Evolutionary conservation across 805 yeast genomes (phyloP), one percentile per base, ranked within the genome.

Genomic region (Cyberlindnera maclurae): DNA sequence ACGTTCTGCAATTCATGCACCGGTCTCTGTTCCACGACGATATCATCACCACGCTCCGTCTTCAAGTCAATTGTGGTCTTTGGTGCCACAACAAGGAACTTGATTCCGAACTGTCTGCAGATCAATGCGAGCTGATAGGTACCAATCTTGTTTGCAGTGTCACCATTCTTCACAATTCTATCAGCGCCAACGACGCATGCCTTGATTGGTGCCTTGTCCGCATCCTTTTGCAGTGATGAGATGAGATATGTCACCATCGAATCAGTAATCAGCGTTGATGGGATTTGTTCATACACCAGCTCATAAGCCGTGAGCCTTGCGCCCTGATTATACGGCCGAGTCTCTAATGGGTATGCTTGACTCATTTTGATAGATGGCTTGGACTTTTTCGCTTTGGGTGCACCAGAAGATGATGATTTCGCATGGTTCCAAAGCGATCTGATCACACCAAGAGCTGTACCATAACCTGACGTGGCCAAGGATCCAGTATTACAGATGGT

Each of bases 401-500:
- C 31, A 29, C 13, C 26, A 30, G 20, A 46, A 9, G 20, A 16
- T 24, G 17, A 15, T 4, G 42, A 37, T 35, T 60, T 48, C 1
- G 75, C 58, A 44, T 67, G 61, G 38, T 57, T 54, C 71, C 71
- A 73, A 44, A 84, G 66, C 0, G 95, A 77, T 48, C 97, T 75
- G 29, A 90, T 77, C 17, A 93, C 85, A 12, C 98, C 97, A 24
- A 90, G 68, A 0, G 97, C 97, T 5, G 98, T 90, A 24, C 98
- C 98, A 57, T 88, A 90, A 2, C 97, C 97, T 4, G 97, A 86
- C 2, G 98, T 90, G 1, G 98, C 98, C 42, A 90, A 67, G 0
- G 97, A 86, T 0, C 98, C 98, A 1, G 98, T 90, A 62, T 90
- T 90, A 62, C 98, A 90, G 40, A 93, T 85, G 1, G 97, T 90